Evolutionary conservation across 1,284 basidiomycete genomes (phyloP), one percentile per base, ranked within the genome.

Genomic region (Boletus semigastroideus): DNA sequence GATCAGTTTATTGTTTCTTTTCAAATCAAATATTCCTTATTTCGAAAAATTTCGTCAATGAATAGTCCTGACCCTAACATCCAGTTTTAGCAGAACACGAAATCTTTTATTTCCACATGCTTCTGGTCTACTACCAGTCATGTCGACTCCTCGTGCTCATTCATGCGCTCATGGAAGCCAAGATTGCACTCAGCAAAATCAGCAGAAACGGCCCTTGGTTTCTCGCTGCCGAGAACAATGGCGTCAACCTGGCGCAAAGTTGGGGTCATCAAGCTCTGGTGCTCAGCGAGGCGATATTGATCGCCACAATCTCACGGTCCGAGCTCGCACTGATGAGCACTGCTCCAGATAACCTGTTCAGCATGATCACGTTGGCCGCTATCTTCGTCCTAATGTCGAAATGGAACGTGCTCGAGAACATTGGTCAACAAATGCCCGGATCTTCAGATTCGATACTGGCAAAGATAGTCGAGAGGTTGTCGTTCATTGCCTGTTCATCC

Each of bases 181-280:
- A 76, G 38, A 45, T 42, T 17, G 57, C 59, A 2, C 64, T 71
- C 42, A 59, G 53, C 1, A 62, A 66, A 22, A 19, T 55, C 28
- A 61, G 61, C 12, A 50, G 42, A 14, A 57, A 55, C 19, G 52
- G 20, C 1, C 60, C 65, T 4, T 76, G 73, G 71, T 71, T 69
- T 48, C 61, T 68, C 33, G 45, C 58, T 11, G 66, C 69, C 25
- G 63, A 70, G 34, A 64, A 65, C 45, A 66, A 66, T 41, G 74
- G 72, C 4, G 63, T 69, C 28, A 66, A 67, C 46, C 63, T 73
- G 27, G 66, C 68, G 1, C 51, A 66, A 12, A 62, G 54, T 20
- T 75, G 74, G 68, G 75, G 74, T 0, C 67, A 73, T 37, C 75
- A 78, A 37, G 69, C 71, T 2, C 54, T 78, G 13, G 50, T 63